Evolutionary conservation across 768 basidiomycete species (phyloP), one percentile per base, ranked within the genome.

Genomic region (Cytidiella melzeri): DNA sequence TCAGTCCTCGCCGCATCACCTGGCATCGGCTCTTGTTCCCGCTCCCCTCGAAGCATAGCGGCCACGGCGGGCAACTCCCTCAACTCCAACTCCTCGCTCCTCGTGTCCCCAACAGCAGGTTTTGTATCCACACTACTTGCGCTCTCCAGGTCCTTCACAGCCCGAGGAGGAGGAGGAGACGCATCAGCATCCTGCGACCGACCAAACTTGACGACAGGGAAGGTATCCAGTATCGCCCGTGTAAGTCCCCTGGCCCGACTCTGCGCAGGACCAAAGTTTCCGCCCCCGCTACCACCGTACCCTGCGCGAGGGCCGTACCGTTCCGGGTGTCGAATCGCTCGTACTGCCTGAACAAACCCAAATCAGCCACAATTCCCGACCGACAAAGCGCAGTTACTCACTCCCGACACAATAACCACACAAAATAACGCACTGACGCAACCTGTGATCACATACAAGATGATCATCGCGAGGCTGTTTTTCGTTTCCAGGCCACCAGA

Each of bases 191-290:
- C 30, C 21, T 53, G 27, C 18, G 45, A 43, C 23, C 56, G 44
- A 46, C 54, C 41, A 58, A 93, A 98, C 64, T 92, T 92, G 67
- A 95, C 84, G 54, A 96, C 70, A 3, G 94, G 93, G 70, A 98
- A 98, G 3, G 93, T 96, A 57, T 98, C 94, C 47, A 98, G 72
- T 50, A 98, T 93, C 18, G 95, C 95, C 18, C 90, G 82, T 1
- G 90, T 87, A 44, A 98, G 74, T 5, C 93, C 93, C n/a, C 79
- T 71, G 0, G 91, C 86, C 3, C 90, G 80, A 43, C 81, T 84
- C 60, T 84, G 84, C 30, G 73, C 72, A 9, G 45, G 13, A 13
- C 52, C 43, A 34, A 34, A 50, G 3, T n/a, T 28, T 5, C 42
- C 24, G 23, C 52, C 52, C 19, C 9, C 30, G 5, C 20, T 19